phyloP scores from a whole-genome alignment of 2,329 filamentous ascomycete genomes.

The Aureobasidium sp. region DNA sequence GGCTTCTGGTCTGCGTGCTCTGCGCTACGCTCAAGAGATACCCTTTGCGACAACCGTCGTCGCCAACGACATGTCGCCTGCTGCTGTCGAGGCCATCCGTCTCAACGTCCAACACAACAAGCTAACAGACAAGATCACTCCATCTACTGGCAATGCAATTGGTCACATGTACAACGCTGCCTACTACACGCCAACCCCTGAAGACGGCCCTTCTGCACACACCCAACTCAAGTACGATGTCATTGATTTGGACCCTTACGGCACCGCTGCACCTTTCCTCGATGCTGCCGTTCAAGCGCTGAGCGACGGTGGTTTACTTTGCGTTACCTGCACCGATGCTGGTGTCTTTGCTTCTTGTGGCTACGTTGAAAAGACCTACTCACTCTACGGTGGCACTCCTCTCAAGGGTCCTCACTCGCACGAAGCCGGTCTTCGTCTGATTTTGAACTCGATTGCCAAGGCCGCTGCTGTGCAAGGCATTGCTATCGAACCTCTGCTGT shows the following conservation, averaged over 20 bases:
- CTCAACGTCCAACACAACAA: slow-evolving; percentile 79
- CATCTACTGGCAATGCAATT: slow-evolving; percentile 74
- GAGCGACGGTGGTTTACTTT: slow-evolving; percentile 80
- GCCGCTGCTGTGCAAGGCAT: slow-evolving; percentile 79
- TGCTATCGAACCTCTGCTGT: slow-evolving; percentile 81
- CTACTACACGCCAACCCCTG: slow-evolving; percentile 20
- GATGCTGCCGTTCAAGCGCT: slow-evolving; percentile 84
- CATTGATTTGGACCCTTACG: slow-evolving; percentile 94
- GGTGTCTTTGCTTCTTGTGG: slow-evolving; percentile 90
- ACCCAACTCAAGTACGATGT: slow-evolving; percentile 64
- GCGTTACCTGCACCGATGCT: slow-evolving; percentile 93
- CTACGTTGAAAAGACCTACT: slow-evolving; percentile 88
- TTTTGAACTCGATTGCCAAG: slow-evolving; percentile 72
- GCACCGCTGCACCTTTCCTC: slow-evolving; percentile 84
- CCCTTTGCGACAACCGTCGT: slow-evolving; percentile 55
- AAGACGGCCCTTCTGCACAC: slow-evolving; percentile 28
- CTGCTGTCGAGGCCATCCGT: slow-evolving; percentile 54
- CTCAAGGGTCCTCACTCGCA: slow-evolving; percentile 80
- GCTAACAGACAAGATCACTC: slow-evolving; percentile 60
- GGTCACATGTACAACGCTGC: slow-evolving; percentile 73
- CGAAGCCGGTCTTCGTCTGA: slow-evolving; percentile 78
- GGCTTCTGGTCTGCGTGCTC: slow-evolving; percentile 80
- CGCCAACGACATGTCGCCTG: slow-evolving; percentile 74
- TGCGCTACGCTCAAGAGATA: slow-evolving; percentile 87
- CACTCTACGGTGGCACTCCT: slow-evolving; percentile 85